Evolutionary conservation across 106 monocot species (phyloP), one percentile per base, ranked within the genome.

Genomic region (Acorus calamus): DNA sequence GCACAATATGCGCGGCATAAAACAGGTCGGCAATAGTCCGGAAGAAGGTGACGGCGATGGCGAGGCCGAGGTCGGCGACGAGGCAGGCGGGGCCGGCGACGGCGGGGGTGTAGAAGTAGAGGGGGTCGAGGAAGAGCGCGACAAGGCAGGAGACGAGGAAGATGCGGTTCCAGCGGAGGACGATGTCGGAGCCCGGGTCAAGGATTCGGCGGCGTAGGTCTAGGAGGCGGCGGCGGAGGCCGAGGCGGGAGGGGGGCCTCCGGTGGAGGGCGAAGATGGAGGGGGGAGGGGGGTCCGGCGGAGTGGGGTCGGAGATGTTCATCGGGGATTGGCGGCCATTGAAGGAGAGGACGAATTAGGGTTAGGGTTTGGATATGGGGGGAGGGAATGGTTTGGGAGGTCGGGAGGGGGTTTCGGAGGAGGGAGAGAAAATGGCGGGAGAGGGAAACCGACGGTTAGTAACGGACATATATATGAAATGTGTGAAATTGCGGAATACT

Each of bases 101-200:
- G 58, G 64, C 80, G 52, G 81, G 77, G 53, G 87, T 55, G 72
- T 87, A 96, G 80, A 96, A 91, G 67, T 83, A 82, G 59, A 96
- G 51, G 4, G 96, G 96, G 55, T 96, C 96, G 64, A 87, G 66
- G 87, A 91, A 96, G 59, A 96, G 84, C 0, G 84, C 87, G 51
- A 74, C 62, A 65, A 87, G 77, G 69, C 87, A 96, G 53, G 76
- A 61, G 48, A 87, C 52, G 50, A 96, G 87, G 78, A 94, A 94
- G 43, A 94, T 57, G 50, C 79, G 89, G 73, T 94, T 83, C 93
- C 93, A 94, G 13, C 57, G 66, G 60, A 86, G 77, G 51, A 89
- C 83, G 8, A 68, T 56, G 50, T 78, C 73, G 71, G 81, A 70
- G 8, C 89, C 83, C 8, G 93, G 93, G 72, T 89, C 90, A 65